Evolutionary conservation across 1,284 basidiomycete species (phyloP).

Genomic region (Laetiporus sulphureus): DNA sequence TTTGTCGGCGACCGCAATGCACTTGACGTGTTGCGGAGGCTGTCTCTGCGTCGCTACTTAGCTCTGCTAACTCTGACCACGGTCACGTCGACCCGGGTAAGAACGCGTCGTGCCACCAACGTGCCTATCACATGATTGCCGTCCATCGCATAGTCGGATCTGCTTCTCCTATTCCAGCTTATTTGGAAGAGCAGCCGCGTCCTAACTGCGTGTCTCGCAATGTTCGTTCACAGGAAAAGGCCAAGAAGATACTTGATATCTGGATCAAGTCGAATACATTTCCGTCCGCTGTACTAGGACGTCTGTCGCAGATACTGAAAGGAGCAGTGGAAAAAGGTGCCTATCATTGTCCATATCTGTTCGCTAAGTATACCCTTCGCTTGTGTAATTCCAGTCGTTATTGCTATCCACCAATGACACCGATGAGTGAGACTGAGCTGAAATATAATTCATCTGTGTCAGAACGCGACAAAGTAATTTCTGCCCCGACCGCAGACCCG

Average conservation of each 20-base stretch:
- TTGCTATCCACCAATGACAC: slow-evolving; percentile 27
- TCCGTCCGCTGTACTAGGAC: slow-evolving; percentile 60
- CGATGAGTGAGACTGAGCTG: slow-evolving; percentile 56
- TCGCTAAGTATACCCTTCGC: slow-evolving; percentile 71
- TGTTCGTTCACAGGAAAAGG: slow-evolving; percentile 71
- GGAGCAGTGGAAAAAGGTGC: slow-evolving; percentile 68
- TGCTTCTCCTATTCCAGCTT: not conserved
- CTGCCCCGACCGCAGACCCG: slow-evolving; percentile 35
- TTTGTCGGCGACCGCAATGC: not conserved
- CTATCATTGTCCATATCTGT: slow-evolving; percentile 58
- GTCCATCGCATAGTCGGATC: not conserved
- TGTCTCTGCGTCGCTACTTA: too few species aligned
- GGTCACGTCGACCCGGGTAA: slow-evolving; percentile 1
- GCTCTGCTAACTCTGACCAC: too few species aligned
- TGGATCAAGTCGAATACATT: slow-evolving; percentile 89
- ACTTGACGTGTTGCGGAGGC: too few species aligned
- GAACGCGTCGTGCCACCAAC: not conserved
- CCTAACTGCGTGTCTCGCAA: slow-evolving; percentile 34
- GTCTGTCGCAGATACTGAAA: slow-evolving; percentile 59
- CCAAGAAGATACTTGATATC: slow-evolving; percentile 91
- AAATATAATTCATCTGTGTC: slow-evolving; percentile 56
- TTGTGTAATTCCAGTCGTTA: slow-evolving; percentile 55
- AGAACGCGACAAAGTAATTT: slow-evolving; percentile 48
- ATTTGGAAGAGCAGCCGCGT: slow-evolving; percentile 9
- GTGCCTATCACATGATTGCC: slow-evolving; percentile 18